Evolutionary conservation across 345 rosid genomes (phyloP).

Genomic region (Cardiospermum halicacabum): DNA sequence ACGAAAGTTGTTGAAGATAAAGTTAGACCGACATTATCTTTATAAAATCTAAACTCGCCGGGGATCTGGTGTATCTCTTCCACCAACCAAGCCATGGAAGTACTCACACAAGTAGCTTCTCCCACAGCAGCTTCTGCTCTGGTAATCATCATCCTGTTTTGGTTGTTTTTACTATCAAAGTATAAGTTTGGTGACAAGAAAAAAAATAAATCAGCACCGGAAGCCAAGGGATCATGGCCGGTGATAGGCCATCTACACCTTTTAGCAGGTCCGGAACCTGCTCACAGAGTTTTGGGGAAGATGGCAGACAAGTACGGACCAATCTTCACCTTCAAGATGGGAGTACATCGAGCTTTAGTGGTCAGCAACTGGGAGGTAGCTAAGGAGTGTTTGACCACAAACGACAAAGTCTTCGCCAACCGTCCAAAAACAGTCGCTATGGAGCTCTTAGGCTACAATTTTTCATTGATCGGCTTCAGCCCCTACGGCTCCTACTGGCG

Average conservation of each 20-base stretch:
- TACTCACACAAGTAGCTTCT: no score
- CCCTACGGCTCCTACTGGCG: slow-evolving; percentile 38
- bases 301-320: slow-evolving; percentile 34
- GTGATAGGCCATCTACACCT: slow-evolving; percentile 39
- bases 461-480: slow-evolving; percentile 23
- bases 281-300: slow-evolving; percentile 22
- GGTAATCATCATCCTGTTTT: background rate
- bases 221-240: slow-evolving; percentile 32
- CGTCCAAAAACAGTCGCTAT: slow-evolving; percentile 24
- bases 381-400: slow-evolving; percentile 30
- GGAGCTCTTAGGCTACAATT: slow-evolving; percentile 21
- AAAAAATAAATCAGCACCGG: slow-evolving; percentile 13
- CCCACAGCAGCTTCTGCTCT: background rate
- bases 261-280: slow-evolving; percentile 23
- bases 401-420: slow-evolving; percentile 23
- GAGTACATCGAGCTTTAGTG: slow-evolving; percentile 26
- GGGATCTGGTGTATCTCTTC: no score
- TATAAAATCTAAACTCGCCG: no score
- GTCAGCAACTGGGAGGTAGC: slow-evolving; percentile 24
- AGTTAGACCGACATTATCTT: no score
- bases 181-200: background rate
- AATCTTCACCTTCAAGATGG: slow-evolving; percentile 31
- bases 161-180: background rate
- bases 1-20: no score
- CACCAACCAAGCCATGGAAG: no score